Conservation (phyloP, 2,329 filamentous ascomycete genomes). For the Daldinia sp. region DNA sequence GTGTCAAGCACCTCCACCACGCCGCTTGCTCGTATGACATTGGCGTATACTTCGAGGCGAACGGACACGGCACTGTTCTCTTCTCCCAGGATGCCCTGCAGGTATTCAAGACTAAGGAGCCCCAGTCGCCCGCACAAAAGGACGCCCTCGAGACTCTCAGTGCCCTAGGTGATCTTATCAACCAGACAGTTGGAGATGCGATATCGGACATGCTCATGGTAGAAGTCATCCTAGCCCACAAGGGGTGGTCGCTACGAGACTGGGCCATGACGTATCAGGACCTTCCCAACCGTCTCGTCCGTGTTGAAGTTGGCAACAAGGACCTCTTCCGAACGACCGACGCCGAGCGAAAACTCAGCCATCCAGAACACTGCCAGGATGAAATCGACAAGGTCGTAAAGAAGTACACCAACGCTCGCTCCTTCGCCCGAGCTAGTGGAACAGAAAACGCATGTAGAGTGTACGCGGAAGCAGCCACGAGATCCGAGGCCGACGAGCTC, state of each 20-base stretch:
- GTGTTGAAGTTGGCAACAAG: slow-evolving; percentile 88
- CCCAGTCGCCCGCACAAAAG: slow-evolving; percentile 90
- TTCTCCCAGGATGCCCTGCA: slow-evolving; percentile 87
- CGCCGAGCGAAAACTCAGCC: slow-evolving; percentile 86
- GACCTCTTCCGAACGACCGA: slow-evolving; percentile 90
- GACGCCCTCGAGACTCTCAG: slow-evolving; percentile 85
- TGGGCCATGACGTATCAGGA: slow-evolving; percentile 95
- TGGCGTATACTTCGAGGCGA: slow-evolving; percentile 98
- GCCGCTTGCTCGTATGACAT: slow-evolving; percentile 95
- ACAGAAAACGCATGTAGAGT: slow-evolving; percentile 97
- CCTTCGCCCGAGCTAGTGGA: slow-evolving; percentile 90
- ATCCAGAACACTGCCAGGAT: slow-evolving; percentile 79
- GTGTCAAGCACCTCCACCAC: slow-evolving; percentile 97
- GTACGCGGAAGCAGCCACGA: slow-evolving; percentile 91
- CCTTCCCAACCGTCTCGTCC: slow-evolving; percentile 92
- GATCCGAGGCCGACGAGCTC: slow-evolving; percentile 89
- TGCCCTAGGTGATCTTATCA: slow-evolving; percentile 89
- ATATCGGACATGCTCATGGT: slow-evolving; percentile 96
- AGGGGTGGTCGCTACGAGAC: slow-evolving; percentile 86
- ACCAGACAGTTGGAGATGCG: slow-evolving; percentile 97
- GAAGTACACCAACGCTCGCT: slow-evolving; percentile 88
- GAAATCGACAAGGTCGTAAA: slow-evolving; percentile 88
- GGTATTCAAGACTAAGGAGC: slow-evolving; percentile 79
- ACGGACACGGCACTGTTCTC: slow-evolving; percentile 95
- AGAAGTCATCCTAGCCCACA: slow-evolving; percentile 95